A percentile compares a stretch with the other conserved stretches of the same genome.
phyloP scores from a whole-genome alignment of 192 early-diverging fungal species.

The Dissophora globulifera region DNA sequence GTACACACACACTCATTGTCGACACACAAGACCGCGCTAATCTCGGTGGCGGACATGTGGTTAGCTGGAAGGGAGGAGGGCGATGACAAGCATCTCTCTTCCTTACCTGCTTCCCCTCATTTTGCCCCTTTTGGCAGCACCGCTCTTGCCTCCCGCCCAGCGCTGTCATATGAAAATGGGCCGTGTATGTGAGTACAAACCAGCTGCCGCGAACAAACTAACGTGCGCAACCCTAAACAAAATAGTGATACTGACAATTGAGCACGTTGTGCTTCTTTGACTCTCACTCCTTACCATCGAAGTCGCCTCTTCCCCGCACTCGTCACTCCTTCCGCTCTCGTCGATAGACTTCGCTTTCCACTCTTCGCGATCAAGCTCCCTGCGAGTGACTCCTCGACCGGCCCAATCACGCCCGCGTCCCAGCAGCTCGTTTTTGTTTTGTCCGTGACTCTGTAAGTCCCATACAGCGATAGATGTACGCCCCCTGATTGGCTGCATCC shows the following conservation, averaged over 20 bases:
- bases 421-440: neutral
- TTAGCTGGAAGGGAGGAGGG: conserved; percentile 12
- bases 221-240: too few relatives aligned
- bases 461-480: conserved; percentile 4
- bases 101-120: conserved; percentile 32
- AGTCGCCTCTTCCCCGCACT: neutral
- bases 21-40: neutral
- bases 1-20: too few relatives aligned
- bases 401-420: too few relatives aligned
- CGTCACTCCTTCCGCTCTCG: too few relatives aligned
- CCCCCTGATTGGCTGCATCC: conserved; percentile 3
- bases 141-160: neutral
- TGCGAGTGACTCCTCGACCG: too few relatives aligned
- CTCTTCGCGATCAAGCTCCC: too few relatives aligned
- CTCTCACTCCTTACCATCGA: too few relatives aligned
- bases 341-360: too few relatives aligned
- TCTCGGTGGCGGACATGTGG: conserved; percentile 31
- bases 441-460: neutral
- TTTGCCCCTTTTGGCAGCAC: conserved; percentile 28
- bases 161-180: neutral
- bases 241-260: too few relatives aligned
- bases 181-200: neutral
- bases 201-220: neutral
- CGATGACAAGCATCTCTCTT: neutral
- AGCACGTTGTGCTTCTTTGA: conserved; percentile 5